These are phyloP conservation scores for Leccinum broughii DNA, from an alignment of 768 basidiomycete genomes.

Conservation along the genomic window DNA sequence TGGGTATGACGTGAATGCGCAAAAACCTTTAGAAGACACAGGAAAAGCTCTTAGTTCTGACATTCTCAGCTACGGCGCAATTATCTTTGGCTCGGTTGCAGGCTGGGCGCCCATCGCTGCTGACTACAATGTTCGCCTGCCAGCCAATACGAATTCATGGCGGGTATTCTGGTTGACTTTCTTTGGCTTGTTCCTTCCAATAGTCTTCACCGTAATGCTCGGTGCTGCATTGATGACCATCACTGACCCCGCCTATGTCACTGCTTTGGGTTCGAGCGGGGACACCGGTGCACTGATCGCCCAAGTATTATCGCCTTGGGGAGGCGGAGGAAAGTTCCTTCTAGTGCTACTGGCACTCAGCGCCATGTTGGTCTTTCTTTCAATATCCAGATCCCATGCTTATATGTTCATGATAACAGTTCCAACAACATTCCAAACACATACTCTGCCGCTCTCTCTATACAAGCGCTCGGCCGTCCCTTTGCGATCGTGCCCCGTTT, in stretches of 20 bases:
- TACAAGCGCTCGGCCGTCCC: conserved; percentile 44
- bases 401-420: conserved; percentile 16
- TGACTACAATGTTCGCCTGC: conserved; percentile 54
- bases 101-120: conserved; percentile 57
- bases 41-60: conserved; percentile 47
- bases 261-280: conserved; percentile 39
- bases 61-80: conserved; percentile 52
- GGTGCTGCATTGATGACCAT: conserved; percentile 46
- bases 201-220: conserved; percentile 37
- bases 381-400: neutral
- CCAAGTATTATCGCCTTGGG: conserved; percentile 46
- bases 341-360: conserved; percentile 44
- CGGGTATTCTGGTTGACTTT: conserved; percentile 52
- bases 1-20: conserved; percentile 46
- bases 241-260: conserved; percentile 38
- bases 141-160: conserved; percentile 40
- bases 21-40: conserved; percentile 42
- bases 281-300: conserved; percentile 46
- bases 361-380: conserved; percentile 35
- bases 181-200: conserved; percentile 51
- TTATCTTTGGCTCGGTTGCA: conserved; percentile 48
- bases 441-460: conserved; percentile 48
- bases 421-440: conserved; percentile 45
- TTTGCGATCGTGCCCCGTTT: conserved; percentile 47
- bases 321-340: conserved; percentile 42